Percentiles rank a stretch among this genome's conserved stretches.
phyloP scores from a whole-genome alignment of 192 early-diverging fungal species.

The Umbelopsis sp. region DNA sequence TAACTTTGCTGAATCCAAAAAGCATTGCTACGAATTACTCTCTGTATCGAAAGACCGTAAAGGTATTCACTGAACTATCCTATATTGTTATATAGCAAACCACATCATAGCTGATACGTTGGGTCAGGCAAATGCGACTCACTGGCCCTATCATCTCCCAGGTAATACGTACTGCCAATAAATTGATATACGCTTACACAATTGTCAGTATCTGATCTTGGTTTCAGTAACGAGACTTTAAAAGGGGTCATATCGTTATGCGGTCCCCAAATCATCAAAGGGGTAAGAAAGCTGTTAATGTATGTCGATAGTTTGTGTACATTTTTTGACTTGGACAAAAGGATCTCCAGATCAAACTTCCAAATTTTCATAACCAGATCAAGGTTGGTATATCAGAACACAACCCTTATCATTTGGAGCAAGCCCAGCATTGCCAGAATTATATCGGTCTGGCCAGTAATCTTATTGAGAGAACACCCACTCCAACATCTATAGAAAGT shows the following conservation, averaged over 20 bases:
- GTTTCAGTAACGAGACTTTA: conserved; percentile 34
- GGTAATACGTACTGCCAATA: background rate
- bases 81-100: background rate
- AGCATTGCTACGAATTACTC: background rate
- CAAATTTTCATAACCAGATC: conserved; percentile 25
- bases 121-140: conserved; percentile 31
- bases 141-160: conserved; percentile 25
- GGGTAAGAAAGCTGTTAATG: conserved; percentile 1
- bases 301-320: background rate
- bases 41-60: conserved; percentile 20
- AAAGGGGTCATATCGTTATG: conserved; percentile 35
- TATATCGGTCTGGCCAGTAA: conserved; percentile 31
- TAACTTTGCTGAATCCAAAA: background rate
- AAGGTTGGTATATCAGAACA: conserved; percentile 25
- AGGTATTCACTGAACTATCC: background rate
- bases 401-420: conserved; percentile 38
- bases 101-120: background rate
- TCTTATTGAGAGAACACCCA: conserved; percentile 4
- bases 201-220: background rate
- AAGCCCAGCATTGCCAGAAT: conserved; percentile 36
- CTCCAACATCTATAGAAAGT: background rate
- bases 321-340: background rate
- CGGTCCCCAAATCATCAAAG: conserved; percentile 32
- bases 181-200: too few relatives aligned
- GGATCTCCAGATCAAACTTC: conserved; percentile 38